Conservation (phyloP, 192 early-diverging fungal species). For the Coemansia sp. region DNA sequence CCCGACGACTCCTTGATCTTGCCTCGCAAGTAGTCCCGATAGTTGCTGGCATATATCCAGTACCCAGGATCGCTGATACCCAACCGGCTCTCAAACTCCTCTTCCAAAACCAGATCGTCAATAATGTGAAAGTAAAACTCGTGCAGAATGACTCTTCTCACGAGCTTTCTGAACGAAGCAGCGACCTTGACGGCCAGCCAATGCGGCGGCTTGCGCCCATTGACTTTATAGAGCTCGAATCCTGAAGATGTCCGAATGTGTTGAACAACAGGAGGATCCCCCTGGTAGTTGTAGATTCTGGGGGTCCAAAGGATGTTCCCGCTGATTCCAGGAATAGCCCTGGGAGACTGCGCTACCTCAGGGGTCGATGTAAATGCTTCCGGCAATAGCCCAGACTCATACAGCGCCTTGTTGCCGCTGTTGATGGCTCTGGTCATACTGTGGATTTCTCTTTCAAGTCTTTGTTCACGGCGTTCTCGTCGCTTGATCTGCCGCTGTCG, state of each 20-base stretch:
- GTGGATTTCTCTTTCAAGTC: constrained; percentile 15
- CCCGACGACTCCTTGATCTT: constrained; percentile 20
- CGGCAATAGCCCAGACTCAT: constrained; percentile 24
- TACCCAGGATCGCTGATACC: constrained; percentile 43
- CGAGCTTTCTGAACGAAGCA: constrained; percentile 13
- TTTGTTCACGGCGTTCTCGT: constrained; percentile 8
- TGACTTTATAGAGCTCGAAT: constrained; percentile 35
- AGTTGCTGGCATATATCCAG: constrained; percentile 39
- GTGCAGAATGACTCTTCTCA: constrained; percentile 17
- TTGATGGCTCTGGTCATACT: constrained; percentile 24
- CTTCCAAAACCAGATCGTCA: constrained; percentile 39
- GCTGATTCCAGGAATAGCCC: constrained; percentile 21
- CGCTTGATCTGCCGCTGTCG: not conserved
- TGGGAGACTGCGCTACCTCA: constrained; percentile 1
- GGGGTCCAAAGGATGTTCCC: constrained; percentile 45
- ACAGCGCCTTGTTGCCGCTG: constrained; percentile 14
- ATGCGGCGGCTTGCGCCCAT: constrained; percentile 47
- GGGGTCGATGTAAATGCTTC: constrained; percentile 35
- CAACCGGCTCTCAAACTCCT: constrained; percentile 47
- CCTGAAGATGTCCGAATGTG: constrained; percentile 39
- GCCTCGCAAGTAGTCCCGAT: constrained; percentile 40
- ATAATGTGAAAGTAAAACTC: constrained; percentile 41
- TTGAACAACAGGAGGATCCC: constrained; percentile 47
- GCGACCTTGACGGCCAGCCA: constrained; percentile 34
- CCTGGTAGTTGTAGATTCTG: constrained; percentile 11